Evolutionary conservation across 139 green algal species (phyloP), one percentile per base, ranked within the genome.

Genomic region (Nannochloris sp.): DNA sequence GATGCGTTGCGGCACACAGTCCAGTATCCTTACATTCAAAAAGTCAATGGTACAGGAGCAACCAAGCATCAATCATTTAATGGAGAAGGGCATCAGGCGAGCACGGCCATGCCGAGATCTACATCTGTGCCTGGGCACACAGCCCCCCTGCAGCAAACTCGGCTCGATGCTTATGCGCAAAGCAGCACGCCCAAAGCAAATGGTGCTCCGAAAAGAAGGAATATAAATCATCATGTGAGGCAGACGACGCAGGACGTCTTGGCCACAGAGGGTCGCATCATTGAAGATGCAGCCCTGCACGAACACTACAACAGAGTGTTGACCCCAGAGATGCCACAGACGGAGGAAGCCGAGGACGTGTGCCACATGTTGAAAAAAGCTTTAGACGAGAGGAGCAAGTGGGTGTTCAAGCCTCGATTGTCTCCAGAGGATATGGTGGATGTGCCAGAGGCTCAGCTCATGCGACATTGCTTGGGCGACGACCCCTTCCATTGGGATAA

Each of bases 301-400:
- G 83, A 90, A 23, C 65, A 83, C 53, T 90, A 87, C 64, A 72
- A 74, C 62, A 65, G 78, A 4, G 79, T 90, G n/a, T 80, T 88
- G 40, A 81, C 74, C 0, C 81, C 81, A 3, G 83, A 91, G 69
- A 75, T 69, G 1, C 51, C 57, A 18, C 68, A 78, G 12, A 82
- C 66, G 1, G 86, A 92, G 43, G 85, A 92, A 69, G 81, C 68
- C 24, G 82, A 90, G 66, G 85, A 91, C 44, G 82, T 93, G 44
- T 95, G 63, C 58, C 58, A 44, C 46, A 85, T 93, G 75, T 70
- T 98, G n/a, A 61, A 87, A 58, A 78, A 96, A 73, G 87, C 75
- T 61, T 64, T 96, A 44, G 78, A 90, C 57, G 58, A 96, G 70
- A 66, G 92, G 23, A 31, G 70, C 23, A 90, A 90, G 66, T 98